Conservation (phyloP, 2,329 filamentous ascomycete genomes). For the Pyrenochaeta sp. region DNA sequence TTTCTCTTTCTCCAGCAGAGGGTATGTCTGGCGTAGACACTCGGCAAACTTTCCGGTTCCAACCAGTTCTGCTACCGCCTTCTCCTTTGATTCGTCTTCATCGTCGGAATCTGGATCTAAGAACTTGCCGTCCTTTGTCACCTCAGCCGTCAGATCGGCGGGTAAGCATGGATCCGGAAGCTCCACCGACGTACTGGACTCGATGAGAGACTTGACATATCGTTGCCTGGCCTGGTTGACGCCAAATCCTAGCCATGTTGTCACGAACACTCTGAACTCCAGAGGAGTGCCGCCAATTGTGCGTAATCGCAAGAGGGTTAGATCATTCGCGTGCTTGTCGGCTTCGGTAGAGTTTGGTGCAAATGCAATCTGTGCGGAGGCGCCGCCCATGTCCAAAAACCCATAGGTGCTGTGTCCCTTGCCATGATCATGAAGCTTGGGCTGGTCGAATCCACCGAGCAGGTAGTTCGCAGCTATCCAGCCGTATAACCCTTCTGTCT, state of each 20-base stretch:
- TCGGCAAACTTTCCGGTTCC: slow-evolving; percentile 89
- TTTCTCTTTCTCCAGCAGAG: slow-evolving; percentile 87
- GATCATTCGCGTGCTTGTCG: slow-evolving; percentile 85
- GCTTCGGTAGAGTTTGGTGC: slow-evolving; percentile 93
- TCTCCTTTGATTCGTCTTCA: slow-evolving; percentile 29
- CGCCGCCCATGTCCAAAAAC: slow-evolving; percentile 97
- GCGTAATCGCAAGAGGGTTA: slow-evolving; percentile 85
- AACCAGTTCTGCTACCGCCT: slow-evolving; percentile 64
- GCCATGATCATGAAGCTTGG: slow-evolving; percentile 78
- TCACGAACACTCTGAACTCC: slow-evolving; percentile 92
- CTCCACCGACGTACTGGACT: slow-evolving; percentile 71
- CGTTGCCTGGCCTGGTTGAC: slow-evolving; percentile 89
- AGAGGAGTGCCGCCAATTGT: slow-evolving; percentile 78
- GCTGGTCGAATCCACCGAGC: slow-evolving; percentile 85
- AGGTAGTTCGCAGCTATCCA: slow-evolving; percentile 98
- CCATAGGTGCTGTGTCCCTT: slow-evolving; percentile 94
- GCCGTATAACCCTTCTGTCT: slow-evolving; percentile 94
- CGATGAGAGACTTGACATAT: slow-evolving; percentile 80
- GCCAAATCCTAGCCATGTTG: slow-evolving; percentile 97
- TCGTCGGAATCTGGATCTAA: slow-evolving; percentile 57
- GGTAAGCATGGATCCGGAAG: slow-evolving; percentile 93
- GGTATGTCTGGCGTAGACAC: slow-evolving; percentile 82
- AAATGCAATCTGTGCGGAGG: slow-evolving; percentile 97
- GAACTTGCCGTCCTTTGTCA: slow-evolving; percentile 74
- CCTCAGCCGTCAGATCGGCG: slow-evolving; percentile 75